Conservation (phyloP, 768 basidiomycete genomes). For the Tremella fuciformis region DNA sequence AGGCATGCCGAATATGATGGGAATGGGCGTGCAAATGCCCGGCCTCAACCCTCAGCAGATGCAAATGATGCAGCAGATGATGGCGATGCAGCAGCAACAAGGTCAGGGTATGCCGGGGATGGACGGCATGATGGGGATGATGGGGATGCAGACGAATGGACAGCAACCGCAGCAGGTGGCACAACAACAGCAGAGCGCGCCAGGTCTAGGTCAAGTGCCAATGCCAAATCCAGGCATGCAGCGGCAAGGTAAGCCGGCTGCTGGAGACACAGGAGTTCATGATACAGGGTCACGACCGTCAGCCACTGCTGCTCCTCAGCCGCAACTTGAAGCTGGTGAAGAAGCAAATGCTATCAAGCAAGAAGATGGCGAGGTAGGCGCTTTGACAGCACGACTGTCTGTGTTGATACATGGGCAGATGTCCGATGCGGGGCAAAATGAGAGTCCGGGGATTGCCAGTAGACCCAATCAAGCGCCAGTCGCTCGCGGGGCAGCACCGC, state of each 20-base stretch:
- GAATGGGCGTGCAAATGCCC: constrained; percentile 64
- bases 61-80: constrained; percentile 56
- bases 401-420: too few relatives aligned
- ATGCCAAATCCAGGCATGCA: constrained; percentile 1
- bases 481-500: constrained; percentile 4
- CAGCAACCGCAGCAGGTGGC: constrained; percentile 9
- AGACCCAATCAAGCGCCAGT: background rate
- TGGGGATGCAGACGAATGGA: constrained; percentile 56
- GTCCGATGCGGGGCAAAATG: too few relatives aligned
- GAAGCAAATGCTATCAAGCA: constrained; percentile 30
- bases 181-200: too few relatives aligned
- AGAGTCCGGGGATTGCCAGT: too few relatives aligned
- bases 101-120: constrained; percentile 68
- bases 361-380: constrained; percentile 31
- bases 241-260: background rate
- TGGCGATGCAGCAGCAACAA: constrained; percentile 56
- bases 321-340: background rate
- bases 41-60: constrained; percentile 67
- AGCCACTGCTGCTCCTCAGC: constrained; percentile 6
- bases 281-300: constrained; percentile 7
- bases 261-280: background rate
- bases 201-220: background rate
- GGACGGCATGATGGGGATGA: constrained; percentile 57
- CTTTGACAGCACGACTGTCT: background rate
- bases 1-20: constrained; percentile 41